phyloP scores from a whole-genome alignment of 2,329 filamentous ascomycete species.

The Fusarium papillatum region DNA sequence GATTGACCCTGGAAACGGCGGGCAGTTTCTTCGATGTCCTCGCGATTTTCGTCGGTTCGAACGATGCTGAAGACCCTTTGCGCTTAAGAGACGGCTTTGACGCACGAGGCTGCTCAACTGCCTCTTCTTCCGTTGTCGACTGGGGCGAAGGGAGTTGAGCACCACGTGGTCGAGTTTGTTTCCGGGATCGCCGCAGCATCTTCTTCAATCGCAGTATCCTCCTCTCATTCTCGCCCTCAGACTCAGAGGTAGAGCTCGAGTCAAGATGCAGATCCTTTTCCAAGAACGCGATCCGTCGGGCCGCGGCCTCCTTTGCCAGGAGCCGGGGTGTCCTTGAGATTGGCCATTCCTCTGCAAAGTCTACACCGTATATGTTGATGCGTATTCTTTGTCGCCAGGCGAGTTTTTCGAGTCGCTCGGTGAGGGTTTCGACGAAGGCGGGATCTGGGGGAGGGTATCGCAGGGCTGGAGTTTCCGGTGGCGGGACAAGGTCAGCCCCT shows the following conservation, averaged over 20 bases:
- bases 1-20: neutral
- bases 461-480: neutral
- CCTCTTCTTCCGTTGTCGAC: neutral
- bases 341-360: constrained; percentile 1
- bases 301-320: neutral
- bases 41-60: neutral
- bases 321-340: constrained; percentile 1
- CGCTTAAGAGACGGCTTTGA: neutral
- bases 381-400: neutral
- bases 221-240: neutral
- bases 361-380: neutral
- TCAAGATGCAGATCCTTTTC: neutral
- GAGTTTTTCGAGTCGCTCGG: neutral
- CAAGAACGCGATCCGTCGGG: neutral
- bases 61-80: neutral
- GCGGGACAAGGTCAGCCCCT: neutral
- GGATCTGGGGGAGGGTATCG: neutral
- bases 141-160: neutral
- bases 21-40: neutral
- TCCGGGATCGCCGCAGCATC: neutral
- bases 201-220: neutral
- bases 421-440: neutral
- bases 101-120: neutral
- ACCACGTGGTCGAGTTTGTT: neutral
- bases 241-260: neutral